Evolutionary conservation across 2,329 filamentous ascomycete genomes (phyloP).

Genomic region (Domatiomyces globalis): DNA sequence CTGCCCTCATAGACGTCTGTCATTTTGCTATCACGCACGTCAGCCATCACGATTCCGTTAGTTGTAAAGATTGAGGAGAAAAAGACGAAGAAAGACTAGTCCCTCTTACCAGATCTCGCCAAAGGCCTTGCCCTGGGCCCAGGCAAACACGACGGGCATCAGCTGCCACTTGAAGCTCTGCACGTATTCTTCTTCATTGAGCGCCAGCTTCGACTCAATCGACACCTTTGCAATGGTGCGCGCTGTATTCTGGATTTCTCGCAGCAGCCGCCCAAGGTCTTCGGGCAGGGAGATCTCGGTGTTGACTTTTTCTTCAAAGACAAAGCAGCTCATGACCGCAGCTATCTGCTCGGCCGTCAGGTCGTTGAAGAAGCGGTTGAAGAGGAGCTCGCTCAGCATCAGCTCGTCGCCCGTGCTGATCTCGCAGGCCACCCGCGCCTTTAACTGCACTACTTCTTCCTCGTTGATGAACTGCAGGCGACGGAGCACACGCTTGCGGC

Average conservation of each 20-base stretch:
- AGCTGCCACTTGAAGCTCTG: slow-evolving; percentile 82
- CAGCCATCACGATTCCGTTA: slow-evolving; percentile 3
- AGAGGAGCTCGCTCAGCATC: slow-evolving; percentile 80
- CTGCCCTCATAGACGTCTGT: slow-evolving; percentile 96
- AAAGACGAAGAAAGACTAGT: too few species aligned
- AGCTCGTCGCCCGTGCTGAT: slow-evolving; percentile 95
- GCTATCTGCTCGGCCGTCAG: slow-evolving; percentile 77
- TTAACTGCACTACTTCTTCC: slow-evolving; percentile 85
- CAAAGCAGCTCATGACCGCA: slow-evolving; percentile 78
- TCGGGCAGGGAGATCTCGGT: slow-evolving; percentile 59
- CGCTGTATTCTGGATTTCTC: slow-evolving; percentile 77
- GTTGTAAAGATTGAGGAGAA: not conserved
- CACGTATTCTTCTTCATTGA: slow-evolving; percentile 94
- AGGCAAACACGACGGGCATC: slow-evolving; percentile 90
- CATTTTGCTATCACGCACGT: slow-evolving; percentile 61
- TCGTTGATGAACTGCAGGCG: slow-evolving; percentile 94
- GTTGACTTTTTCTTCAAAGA: slow-evolving; percentile 92
- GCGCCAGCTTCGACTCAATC: slow-evolving; percentile 77
- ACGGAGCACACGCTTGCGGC: slow-evolving; percentile 83
- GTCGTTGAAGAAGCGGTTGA: slow-evolving; percentile 97
- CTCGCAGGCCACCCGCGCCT: slow-evolving; percentile 93
- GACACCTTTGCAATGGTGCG: slow-evolving; percentile 83
- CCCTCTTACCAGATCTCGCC: slow-evolving; percentile 77
- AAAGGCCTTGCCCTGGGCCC: slow-evolving; percentile 83
- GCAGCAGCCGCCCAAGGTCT: slow-evolving; percentile 70